A percentile compares a stretch with the other conserved stretches of the same genome.
Conservation (phyloP, 129 eudicot genomes). For the Chrysanthemum seticuspe region DNA sequence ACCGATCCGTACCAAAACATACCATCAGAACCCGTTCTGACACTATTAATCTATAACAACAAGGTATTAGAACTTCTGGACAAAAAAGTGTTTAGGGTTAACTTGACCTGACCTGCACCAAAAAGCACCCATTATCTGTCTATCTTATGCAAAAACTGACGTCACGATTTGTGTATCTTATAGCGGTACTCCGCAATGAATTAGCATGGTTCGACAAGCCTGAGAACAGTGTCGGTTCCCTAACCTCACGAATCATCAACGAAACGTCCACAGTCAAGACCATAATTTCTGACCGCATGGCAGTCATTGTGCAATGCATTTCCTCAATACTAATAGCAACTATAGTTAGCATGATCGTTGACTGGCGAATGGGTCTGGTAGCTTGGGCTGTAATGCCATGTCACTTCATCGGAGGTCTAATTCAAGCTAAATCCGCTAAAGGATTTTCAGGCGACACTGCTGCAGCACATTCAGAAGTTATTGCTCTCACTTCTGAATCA, state of each 20-base stretch:
- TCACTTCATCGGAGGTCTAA: slow-evolving; percentile 81
- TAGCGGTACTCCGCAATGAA: slow-evolving; percentile 69
- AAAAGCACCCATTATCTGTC: neutral
- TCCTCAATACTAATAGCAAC: slow-evolving; percentile 84
- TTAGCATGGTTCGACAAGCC: slow-evolving; percentile 76
- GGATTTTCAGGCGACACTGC: slow-evolving; percentile 71
- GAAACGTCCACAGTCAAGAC: slow-evolving; percentile 83
- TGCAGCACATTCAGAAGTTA: slow-evolving; percentile 60
- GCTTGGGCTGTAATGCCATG: slow-evolving; percentile 97
- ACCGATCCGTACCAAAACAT: too few relatives aligned
- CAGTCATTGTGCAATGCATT: slow-evolving; percentile 83
- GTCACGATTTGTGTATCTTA: slow-evolving; percentile 6
- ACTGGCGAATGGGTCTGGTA: slow-evolving; percentile 87
- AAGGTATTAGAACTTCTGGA: neutral
- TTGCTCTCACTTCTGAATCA: slow-evolving; percentile 70
- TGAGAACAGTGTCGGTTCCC: slow-evolving; percentile 65
- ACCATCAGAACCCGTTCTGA: too few relatives aligned
- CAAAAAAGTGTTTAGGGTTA: neutral
- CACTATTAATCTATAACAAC: too few relatives aligned
- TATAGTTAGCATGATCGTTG: slow-evolving; percentile 56
- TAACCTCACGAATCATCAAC: slow-evolving; percentile 58
- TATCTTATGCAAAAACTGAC: neutral
- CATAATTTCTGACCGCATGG: slow-evolving; percentile 77
- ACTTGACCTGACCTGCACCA: neutral
- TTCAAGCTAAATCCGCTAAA: slow-evolving; percentile 83